Evolutionary conservation across 2,329 filamentous ascomycete genomes (phyloP).

Genomic region (Fusarium sp.): DNA sequence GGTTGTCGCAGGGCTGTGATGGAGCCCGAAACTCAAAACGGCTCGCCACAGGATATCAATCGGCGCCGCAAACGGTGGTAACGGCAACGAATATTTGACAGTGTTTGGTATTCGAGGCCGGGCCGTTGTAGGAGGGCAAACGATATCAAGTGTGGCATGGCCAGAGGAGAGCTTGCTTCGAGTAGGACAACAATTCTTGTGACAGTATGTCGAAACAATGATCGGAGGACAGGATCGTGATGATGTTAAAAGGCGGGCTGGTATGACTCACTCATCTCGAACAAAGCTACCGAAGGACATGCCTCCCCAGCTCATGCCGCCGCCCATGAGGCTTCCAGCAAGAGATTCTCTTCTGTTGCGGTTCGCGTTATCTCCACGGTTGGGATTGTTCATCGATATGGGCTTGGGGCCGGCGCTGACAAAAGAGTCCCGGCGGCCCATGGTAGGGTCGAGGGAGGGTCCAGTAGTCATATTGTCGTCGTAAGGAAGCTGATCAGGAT

Average conservation of each 20-base stretch:
- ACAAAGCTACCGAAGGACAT: conserved; percentile 97
- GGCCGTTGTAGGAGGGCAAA: neutral
- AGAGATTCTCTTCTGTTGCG: conserved; percentile 70
- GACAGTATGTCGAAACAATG: conserved; percentile 11
- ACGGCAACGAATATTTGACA: neutral
- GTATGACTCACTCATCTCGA: conserved; percentile 86
- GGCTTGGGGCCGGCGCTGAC: conserved; percentile 73
- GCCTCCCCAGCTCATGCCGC: conserved; percentile 96
- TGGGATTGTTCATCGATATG: conserved; percentile 73
- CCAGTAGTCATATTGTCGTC: conserved; percentile 68
- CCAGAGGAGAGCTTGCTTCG: neutral
- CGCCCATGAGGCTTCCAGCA: conserved; percentile 74
- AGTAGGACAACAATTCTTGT: neutral
- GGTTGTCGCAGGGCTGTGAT: conserved; percentile 29
- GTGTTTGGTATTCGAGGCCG: neutral
- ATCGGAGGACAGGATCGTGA: conserved; percentile 9
- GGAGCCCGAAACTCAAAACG: conserved; percentile 37
- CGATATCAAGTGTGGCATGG: neutral
- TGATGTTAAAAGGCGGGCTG: conserved; percentile 14
- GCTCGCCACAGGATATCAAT: conserved; percentile 36
- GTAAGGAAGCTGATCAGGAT: conserved; percentile 35
- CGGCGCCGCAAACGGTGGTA: conserved; percentile 8
- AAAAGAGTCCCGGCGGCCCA: conserved; percentile 73
- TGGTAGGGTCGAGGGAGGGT: conserved; percentile 65
- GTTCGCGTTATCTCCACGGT: conserved; percentile 65